A percentile compares a stretch with the other conserved stretches of the same genome.
These are phyloP conservation scores for Emergomyces africanus DNA, from an alignment of 2,329 filamentous ascomycete genomes.

Conservation along the genomic window DNA sequence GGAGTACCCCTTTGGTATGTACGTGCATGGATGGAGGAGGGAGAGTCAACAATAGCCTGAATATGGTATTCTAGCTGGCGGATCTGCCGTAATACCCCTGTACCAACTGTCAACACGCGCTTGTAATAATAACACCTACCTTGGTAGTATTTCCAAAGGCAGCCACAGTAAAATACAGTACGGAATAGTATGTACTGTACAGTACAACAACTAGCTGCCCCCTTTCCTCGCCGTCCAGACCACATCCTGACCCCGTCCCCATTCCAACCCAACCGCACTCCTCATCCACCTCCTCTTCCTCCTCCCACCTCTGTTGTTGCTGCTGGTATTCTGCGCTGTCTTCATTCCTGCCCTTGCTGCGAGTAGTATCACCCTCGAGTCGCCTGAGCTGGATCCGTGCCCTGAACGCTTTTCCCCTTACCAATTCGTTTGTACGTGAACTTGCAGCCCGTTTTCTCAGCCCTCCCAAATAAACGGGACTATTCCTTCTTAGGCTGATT, in stretches of 20 bases:
- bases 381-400: neutral
- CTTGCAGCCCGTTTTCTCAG: neutral
- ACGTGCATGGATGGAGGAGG: neutral
- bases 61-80: too few relatives aligned
- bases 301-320: too few relatives aligned
- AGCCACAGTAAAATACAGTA: neutral
- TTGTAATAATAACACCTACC: neutral
- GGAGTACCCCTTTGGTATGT: neutral
- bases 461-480: neutral
- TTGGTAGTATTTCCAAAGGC: too few relatives aligned
- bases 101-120: neutral
- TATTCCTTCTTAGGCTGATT: neutral
- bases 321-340: neutral
- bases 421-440: slow-evolving; percentile 1
- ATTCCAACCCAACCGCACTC: neutral
- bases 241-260: neutral
- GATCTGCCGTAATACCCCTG: neutral
- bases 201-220: neutral
- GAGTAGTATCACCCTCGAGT: neutral
- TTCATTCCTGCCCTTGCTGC: neutral
- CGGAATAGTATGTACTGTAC: too few relatives aligned
- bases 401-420: neutral
- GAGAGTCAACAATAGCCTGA: too few relatives aligned
- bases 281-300: neutral
- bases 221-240: neutral